phyloP scores from a whole-genome alignment of 2,329 filamentous ascomycete genomes.

The Fusarium chaquense region DNA sequence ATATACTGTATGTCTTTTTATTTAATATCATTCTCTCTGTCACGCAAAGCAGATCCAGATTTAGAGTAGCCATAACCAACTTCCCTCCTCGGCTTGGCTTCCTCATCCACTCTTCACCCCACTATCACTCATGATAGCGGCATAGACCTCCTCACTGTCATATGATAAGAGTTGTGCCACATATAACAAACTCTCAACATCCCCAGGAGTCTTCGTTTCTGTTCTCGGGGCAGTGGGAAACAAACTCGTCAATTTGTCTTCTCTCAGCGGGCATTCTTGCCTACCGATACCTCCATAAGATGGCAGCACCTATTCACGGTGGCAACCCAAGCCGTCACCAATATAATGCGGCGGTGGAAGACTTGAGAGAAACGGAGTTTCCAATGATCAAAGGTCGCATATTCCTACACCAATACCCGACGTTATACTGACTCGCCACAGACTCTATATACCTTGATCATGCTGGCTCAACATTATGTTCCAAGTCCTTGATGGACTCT shows the following conservation, averaged over 20 bases:
- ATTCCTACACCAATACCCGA: background rate
- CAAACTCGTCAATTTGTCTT: background rate
- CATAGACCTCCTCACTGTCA: conserved; percentile 20
- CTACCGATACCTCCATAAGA: background rate
- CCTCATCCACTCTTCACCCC: conserved; percentile 24
- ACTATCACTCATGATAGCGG: conserved; percentile 26
- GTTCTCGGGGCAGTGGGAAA: background rate
- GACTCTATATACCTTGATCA: conserved; percentile 89
- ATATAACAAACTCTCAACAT: conserved; percentile 15
- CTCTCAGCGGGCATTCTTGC: background rate
- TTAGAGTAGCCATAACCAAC: conserved; percentile 1
- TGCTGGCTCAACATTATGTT: conserved; percentile 88
- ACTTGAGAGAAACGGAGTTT: conserved; percentile 70
- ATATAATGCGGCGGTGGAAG: conserved; percentile 72
- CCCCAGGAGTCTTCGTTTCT: background rate
- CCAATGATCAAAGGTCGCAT: conserved; percentile 75
- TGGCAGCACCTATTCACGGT: conserved; percentile 6
- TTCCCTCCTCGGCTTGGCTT: conserved; percentile 34
- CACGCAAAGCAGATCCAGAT: background rate
- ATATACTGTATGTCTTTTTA: background rate
- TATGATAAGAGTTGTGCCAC: conserved; percentile 31
- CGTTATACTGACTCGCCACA: conserved; percentile 52
- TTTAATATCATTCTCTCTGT: background rate
- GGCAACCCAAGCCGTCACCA: conserved; percentile 32
- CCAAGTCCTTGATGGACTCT: conserved; percentile 82